Evolutionary conservation across 2,329 filamentous ascomycete species (phyloP).

Genomic region (Aulographum hederae): DNA sequence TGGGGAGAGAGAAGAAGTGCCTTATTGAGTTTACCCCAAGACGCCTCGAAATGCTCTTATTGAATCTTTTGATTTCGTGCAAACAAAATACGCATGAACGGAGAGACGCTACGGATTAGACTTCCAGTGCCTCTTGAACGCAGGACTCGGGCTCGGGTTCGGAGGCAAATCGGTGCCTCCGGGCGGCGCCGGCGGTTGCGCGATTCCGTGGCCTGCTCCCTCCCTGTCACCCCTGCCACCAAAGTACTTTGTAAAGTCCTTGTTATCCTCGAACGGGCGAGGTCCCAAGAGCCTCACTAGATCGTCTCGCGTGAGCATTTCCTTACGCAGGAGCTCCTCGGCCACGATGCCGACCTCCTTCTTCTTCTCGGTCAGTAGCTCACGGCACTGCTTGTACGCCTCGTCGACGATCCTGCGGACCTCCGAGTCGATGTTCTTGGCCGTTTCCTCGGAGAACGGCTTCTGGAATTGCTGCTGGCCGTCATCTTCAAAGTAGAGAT

Average conservation of each 20-base stretch:
- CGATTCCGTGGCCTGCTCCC: constrained; percentile 5
- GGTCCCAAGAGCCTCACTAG: constrained; percentile 76
- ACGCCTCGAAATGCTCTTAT: no score
- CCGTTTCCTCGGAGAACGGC: constrained; percentile 89
- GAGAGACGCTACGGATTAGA: no score
- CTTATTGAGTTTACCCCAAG: no score
- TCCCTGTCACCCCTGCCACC: constrained; percentile 16
- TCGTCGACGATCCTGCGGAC: constrained; percentile 82
- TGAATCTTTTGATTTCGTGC: no score
- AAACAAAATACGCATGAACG: no score
- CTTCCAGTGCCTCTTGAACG: no score
- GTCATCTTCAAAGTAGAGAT: constrained; percentile 75
- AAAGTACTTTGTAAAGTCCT: constrained; percentile 94
- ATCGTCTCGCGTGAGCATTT: constrained; percentile 80
- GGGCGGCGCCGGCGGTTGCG: not conserved
- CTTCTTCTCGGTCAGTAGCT: constrained; percentile 72
- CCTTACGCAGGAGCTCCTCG: constrained; percentile 82
- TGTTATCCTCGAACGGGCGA: constrained; percentile 65
- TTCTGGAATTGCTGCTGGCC: constrained; percentile 71
- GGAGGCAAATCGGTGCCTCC: not conserved
- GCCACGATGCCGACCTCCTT: constrained; percentile 74
- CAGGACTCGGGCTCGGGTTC: not conserved
- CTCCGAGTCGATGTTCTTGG: constrained; percentile 78
- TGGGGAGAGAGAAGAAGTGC: no score
- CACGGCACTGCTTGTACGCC: constrained; percentile 79